These are phyloP conservation scores for Lycium barbarum DNA, from an alignment of 257 asterid genomes.

Conservation along the genomic window DNA sequence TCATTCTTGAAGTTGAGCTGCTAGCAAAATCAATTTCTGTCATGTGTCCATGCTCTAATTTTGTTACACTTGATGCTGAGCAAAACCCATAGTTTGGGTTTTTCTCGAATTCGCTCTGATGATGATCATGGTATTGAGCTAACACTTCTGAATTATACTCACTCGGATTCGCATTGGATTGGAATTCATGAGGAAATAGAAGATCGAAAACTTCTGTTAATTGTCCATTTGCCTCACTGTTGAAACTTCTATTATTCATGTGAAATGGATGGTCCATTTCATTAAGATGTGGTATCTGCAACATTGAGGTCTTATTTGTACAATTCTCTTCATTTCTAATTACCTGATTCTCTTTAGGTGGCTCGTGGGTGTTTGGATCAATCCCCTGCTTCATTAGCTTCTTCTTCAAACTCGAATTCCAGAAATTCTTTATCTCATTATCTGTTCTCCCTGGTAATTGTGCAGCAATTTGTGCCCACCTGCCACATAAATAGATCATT, in stretches of 20 bases:
- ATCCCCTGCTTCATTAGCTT: constrained; percentile 78
- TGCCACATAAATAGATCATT: constrained; percentile 32
- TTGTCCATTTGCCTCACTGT: not conserved
- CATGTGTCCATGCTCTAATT: constrained; percentile 45
- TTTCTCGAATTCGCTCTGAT: constrained; percentile 33
- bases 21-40: constrained; percentile 41
- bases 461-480: constrained; percentile 95
- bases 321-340: constrained; percentile 38
- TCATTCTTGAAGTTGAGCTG: constrained; percentile 49
- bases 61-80: constrained; percentile 54
- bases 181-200: constrained; percentile 50
- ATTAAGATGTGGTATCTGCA: constrained; percentile 35
- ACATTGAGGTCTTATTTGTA: constrained; percentile 23
- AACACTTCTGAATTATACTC: not conserved
- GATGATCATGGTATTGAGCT: not conserved
- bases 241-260: constrained; percentile 10
- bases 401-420: constrained; percentile 85
- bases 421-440: constrained; percentile 84
- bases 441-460: constrained; percentile 92
- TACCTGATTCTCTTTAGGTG: constrained; percentile 32
- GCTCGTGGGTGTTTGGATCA: constrained; percentile 83
- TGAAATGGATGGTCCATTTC: constrained; percentile 35
- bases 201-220: constrained; percentile 56
- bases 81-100: constrained; percentile 37
- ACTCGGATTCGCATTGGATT: constrained; percentile 45